Evolutionary conservation across 495 filamentous ascomycete species (phyloP), one percentile per base, ranked within the genome.

Genomic region (Hypoxylon trugodes): DNA sequence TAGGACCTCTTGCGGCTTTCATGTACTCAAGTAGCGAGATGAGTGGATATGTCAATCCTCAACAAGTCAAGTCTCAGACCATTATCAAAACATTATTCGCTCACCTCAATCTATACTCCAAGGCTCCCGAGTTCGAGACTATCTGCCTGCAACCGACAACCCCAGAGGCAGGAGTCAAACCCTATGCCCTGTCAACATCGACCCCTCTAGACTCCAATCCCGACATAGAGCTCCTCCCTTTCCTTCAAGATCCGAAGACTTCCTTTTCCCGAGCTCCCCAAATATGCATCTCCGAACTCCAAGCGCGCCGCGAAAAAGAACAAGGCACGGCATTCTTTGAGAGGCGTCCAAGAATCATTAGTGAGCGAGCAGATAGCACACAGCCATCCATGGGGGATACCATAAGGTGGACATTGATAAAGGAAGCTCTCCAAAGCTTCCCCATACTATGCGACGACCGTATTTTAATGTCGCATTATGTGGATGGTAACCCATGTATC

Each of bases 41-140:
- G 8, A 43, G 40, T 9, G 40, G 21, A 43, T 25, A 43, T 21
- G 40, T 24, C 40, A 43, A 43, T 13, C 18, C 40, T 21, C 8
- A 43, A 21, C 40, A 43, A 22, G 40, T 43, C 18, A 43, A 43
- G 8, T 25, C 40, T 12, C 40, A 43, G 40, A 43, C 40, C 8
- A 43, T 43, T 12, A 25, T 43, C 21, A 43, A 43, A 24, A 43
- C 21, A 8, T 22, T 25, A 3, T 9, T 43, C 15, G 36, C 36
- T 3, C 36, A 40, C 15, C 36, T 40, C 3, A 40, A 40, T 15
- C 36, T 40, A 15, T 40, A 40, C 36, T 43, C 40, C 2, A 43
- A 43, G 40, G 25, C 40, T 21, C 40, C 40, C 1, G 40, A 43
- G 12, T 25, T 43, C n/a, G 18, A 43, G 40, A 43, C 1, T 24